Percentiles rank a stretch among this genome's conserved stretches.
phyloP scores from a whole-genome alignment of 108 stramenopile species.

The Aurantiochytrium sp. region DNA sequence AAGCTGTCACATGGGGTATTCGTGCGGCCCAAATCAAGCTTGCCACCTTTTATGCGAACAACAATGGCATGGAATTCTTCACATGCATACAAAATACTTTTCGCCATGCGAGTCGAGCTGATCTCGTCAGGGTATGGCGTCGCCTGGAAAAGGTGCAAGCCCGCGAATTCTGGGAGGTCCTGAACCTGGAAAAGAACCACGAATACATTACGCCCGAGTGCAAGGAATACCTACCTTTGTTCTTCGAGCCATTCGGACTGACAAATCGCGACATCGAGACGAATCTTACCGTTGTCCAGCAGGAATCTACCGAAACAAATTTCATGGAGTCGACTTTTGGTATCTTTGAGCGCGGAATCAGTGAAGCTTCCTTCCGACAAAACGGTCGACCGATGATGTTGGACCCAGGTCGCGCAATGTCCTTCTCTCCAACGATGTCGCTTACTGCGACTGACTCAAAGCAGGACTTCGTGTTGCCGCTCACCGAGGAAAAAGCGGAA shows the following conservation, averaged over 20 bases:
- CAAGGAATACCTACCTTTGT: neutral
- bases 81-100: neutral
- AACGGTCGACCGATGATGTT: neutral
- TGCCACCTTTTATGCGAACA: neutral
- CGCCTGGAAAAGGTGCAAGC: neutral
- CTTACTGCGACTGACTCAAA: too few relatives aligned
- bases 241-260: neutral
- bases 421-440: too few relatives aligned
- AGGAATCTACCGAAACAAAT: neutral
- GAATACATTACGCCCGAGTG: neutral
- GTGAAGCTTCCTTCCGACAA: neutral
- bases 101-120: neutral
- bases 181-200: neutral
- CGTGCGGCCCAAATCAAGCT: slow-evolving; percentile 1
- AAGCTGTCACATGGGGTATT: neutral
- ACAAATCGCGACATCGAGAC: neutral
- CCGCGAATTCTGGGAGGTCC: slow-evolving; percentile 3
- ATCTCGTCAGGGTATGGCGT: neutral
- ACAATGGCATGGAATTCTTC: neutral
- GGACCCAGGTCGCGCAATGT: too few relatives aligned
- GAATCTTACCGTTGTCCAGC: neutral
- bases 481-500: too few relatives aligned
- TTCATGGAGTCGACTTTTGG: neutral
- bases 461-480: too few relatives aligned
- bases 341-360: neutral